A percentile compares a stretch with the other conserved stretches of the same genome.
phyloP scores from a whole-genome alignment of 1,284 basidiomycete genomes.

The Cryptococcus amylolentus region DNA sequence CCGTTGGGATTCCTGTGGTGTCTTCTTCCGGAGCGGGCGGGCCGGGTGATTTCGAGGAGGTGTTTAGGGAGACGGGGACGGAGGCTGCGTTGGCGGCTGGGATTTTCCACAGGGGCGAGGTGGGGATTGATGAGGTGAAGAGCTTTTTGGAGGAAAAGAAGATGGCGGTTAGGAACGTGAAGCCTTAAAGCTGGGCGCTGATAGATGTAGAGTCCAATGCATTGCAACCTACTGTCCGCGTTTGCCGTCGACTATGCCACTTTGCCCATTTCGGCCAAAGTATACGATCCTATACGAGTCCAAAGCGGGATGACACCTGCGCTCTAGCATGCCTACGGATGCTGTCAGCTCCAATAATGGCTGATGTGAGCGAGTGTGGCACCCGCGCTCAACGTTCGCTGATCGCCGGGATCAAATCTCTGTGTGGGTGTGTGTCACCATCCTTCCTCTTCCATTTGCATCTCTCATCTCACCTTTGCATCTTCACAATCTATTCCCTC shows the following conservation, averaged over 20 bases:
- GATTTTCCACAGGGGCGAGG: constrained; percentile 92
- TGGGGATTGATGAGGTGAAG: constrained; percentile 68
- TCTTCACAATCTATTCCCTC: no score
- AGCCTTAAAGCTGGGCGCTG: constrained; percentile 27
- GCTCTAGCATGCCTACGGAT: no score
- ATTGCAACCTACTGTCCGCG: not conserved
- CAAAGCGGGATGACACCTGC: no score
- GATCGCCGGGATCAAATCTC: no score
- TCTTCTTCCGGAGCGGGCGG: constrained; percentile 90
- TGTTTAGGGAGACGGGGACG: constrained; percentile 72
- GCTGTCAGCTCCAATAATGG: no score
- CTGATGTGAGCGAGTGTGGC: no score
- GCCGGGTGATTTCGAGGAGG: constrained; percentile 76
- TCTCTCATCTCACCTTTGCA: no score
- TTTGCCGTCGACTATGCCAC: not conserved
- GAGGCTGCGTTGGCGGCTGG: constrained; percentile 96
- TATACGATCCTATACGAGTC: no score
- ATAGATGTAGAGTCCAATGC: not conserved
- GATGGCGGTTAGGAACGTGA: constrained; percentile 48
- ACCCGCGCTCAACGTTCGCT: no score
- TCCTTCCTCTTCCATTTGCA: no score
- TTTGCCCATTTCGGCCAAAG: not conserved
- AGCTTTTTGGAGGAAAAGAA: constrained; percentile 54
- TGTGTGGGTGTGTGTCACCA: no score
- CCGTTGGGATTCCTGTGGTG: constrained; percentile 86